Evolutionary conservation across 1,139 yeast genomes (phyloP), one percentile per base, ranked within the genome.

Genomic region (Candida tetrigidarum): DNA sequence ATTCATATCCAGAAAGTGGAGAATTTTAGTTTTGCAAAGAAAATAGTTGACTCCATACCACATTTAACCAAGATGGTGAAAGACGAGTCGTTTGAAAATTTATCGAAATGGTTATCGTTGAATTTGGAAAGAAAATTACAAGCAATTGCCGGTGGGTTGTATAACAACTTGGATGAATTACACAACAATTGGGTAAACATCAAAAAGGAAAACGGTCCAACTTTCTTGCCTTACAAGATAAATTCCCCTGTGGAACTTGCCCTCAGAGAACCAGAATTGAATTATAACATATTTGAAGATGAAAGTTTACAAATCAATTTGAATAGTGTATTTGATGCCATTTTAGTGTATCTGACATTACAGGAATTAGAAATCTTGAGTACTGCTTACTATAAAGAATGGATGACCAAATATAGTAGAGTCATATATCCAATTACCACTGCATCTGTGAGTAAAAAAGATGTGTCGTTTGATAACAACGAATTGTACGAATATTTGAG

Each of bases 161-260:
- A 79, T 56, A 77, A 76, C 1, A 80, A 83, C 49, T 74, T 84
- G 33, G 72, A 70, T 19, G 66, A 68, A 8, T 74, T 90, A 41
- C 82, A 85, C 43, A 69, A 69, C 6, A 68, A 72, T 34, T 89
- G 96, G 96, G 71, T 62, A 18, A 45, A 54, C 59, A 47, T 57
- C 50, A 47, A 73, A 59, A 53, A 75, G 50, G 69, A 52, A 63
- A 76, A 47, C 46, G 40, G 40, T 3, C 45, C 57, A 3, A 59
- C 78, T 15, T 74, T 87, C 46, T 64, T 72, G 10, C 74, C 79
- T 15, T 91, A 81, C 60, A 84, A 85, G 56, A 79, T 92, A 51
- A 91, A 91, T 60, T 87, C 97, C 0, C 90, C 96, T 0, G 89
- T 91, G 6, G 98, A 92, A 62, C 64, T 83, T 11, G 81, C 91